Percentiles rank a stretch among this genome's conserved stretches.
These are phyloP conservation scores for Podila epigama DNA, from an alignment of 192 early-diverging fungal species.

Conservation along the genomic window DNA sequence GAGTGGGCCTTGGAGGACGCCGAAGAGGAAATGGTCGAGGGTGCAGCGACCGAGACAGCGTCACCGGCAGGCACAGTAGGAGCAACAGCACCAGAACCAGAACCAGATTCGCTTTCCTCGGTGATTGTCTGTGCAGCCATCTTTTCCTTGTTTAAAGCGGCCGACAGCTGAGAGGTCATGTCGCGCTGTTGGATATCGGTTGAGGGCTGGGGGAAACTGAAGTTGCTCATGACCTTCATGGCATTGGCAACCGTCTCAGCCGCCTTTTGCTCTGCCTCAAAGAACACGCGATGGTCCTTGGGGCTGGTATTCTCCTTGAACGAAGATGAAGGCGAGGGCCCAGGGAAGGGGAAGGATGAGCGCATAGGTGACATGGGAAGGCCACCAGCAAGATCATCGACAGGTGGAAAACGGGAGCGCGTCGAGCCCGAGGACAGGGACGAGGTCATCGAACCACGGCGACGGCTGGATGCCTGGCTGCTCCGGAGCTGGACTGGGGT, in stretches of 20 bases:
- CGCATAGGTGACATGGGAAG: slow-evolving; percentile 40
- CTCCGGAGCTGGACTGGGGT: slow-evolving; percentile 10
- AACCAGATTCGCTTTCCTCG: slow-evolving; percentile 26
- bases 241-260: slow-evolving; percentile 41
- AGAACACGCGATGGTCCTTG: slow-evolving; percentile 39
- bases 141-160: slow-evolving; percentile 36
- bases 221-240: slow-evolving; percentile 46
- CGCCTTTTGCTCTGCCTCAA: slow-evolving; percentile 47
- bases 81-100: not conserved
- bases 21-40: slow-evolving; percentile 2
- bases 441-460: slow-evolving; percentile 32
- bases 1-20: slow-evolving; percentile 8
- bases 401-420: slow-evolving; percentile 38
- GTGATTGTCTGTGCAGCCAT: slow-evolving; percentile 30
- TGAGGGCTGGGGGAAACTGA: slow-evolving; percentile 33
- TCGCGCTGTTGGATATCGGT: slow-evolving; percentile 25
- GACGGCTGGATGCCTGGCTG: slow-evolving; percentile 28
- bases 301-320: slow-evolving; percentile 11
- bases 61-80: not conserved
- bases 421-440: slow-evolving; percentile 37
- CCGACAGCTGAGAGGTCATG: slow-evolving; percentile 20
- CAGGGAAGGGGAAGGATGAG: slow-evolving; percentile 33
- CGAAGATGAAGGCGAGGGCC: slow-evolving; percentile 5
- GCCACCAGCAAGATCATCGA: slow-evolving; percentile 13
- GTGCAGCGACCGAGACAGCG: not conserved